Base-by-base conservation (phyloP, 139 green algal genomes). In the Nannochloris sp. region DNA sequence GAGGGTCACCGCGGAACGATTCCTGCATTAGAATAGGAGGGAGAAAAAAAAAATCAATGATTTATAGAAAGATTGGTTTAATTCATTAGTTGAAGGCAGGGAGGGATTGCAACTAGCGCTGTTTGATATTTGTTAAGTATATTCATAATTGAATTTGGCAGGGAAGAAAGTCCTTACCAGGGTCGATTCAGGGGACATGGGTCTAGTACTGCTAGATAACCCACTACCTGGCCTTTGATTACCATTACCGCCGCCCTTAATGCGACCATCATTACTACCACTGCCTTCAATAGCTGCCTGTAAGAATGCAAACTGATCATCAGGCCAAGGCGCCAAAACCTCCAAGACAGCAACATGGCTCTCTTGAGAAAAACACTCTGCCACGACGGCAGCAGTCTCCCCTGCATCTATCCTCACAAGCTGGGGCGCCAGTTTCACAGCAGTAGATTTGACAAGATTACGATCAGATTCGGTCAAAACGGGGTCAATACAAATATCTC, bases 261-360 rank as follows among this genome's bases (percentile, higher is more conserved):
- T n/a, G n/a, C n/a, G 35, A 29, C 38, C 7, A 24, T 42, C n/a
- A n/a, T n/a, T n/a, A n/a, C n/a, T n/a, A n/a, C n/a, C n/a, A 14
- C 38, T 34, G 13, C 33, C 9, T 15, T 27, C 63, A 59, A 23
- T 66, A 27, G 8, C 33, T 19, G 48, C 25, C 32, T 57, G 46
- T 8, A 77, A 46, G 32, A 65, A 77, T 4, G 42, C 42, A 63
- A 75, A 83, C 45, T 84, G 78, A 38, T 68, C 55, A 30, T 76
- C 48, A 1, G 75, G 70, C 24, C 61, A n/a, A 19, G 29, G 14
- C 24, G 13, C 13, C 9, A 84, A 48, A 19, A 19, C 10, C 3
- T 32, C 3, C 66, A 83, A 54, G 23, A 80, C 56, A 0, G 24
- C 56, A 12, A 48, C 23, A 42, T 84, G 78, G 23, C 74, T 62